Percentiles rank a stretch among this genome's conserved stretches.
Conservation (phyloP, 208 protist species). For the Blastocrithidia nonstop region DNA sequence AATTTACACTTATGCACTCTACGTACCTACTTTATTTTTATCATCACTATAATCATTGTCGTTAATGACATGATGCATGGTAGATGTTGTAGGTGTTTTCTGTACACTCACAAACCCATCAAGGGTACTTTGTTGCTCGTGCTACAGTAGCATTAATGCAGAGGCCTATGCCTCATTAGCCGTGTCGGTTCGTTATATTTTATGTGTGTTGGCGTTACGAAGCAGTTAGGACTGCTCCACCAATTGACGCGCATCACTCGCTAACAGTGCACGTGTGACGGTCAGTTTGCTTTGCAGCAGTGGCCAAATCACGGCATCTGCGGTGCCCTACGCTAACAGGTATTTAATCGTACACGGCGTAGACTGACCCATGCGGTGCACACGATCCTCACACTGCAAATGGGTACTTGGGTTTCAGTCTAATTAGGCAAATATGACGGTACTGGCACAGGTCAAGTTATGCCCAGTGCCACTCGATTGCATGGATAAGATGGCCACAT, state of each 20-base stretch:
- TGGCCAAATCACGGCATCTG: constrained; percentile 84
- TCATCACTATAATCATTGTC: no score
- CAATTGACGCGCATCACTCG: constrained; percentile 9
- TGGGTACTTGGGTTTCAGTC: constrained; percentile 95
- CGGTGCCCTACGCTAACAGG: constrained; percentile 83
- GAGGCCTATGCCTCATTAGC: no score
- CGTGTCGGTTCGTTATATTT: constrained; percentile 26
- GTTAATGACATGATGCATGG: no score
- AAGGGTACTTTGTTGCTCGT: no score
- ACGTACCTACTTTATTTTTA: no score
- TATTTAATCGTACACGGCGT: constrained; percentile 86
- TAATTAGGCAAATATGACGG: constrained; percentile 94
- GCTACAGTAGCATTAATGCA: no score
- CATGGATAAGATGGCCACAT: constrained; percentile 86
- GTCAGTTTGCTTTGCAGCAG: constrained; percentile 75
- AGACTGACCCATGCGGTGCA: constrained; percentile 91
- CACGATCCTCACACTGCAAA: constrained; percentile 92
- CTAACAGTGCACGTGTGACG: constrained; percentile 67
- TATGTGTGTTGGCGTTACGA: constrained; percentile 16
- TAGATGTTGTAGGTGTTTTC: no score
- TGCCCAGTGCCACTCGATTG: constrained; percentile 91
- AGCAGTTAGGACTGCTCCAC: constrained; percentile 13
- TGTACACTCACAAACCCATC: no score
- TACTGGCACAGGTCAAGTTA: constrained; percentile 87
- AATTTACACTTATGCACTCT: no score